Evolutionary conservation across 495 filamentous ascomycete genomes (phyloP), one percentile per base, ranked within the genome.

Genomic region (Trypethelium eluteriae): DNA sequence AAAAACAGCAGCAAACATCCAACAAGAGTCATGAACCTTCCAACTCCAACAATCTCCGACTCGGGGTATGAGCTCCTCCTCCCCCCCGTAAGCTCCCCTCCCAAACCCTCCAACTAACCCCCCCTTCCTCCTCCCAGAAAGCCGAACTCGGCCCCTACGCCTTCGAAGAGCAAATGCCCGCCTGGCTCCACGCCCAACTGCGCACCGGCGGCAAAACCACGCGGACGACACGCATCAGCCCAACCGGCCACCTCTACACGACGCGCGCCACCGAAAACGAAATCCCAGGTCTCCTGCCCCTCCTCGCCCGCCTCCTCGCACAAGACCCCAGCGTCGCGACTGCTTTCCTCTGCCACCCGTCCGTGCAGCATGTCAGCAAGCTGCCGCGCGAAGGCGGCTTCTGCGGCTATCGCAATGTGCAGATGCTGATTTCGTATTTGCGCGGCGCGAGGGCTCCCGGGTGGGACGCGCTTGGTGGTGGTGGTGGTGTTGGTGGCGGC

Each of bases 331-430:
- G 80, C 12, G 85, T 90, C 16, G 76, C 83, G 41, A 83, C 85
- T 65, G 90, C 90, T 3, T 96, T 90, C 70, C 76, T 96, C 38
- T 98, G 94, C 74, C 85, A 91, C 69, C 82, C 90, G 6, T 80
- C 79, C 38, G 88, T 90, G 1, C 83, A 85, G 46, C 93, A 97
- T 73, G 83, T 98, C 18, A 88, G 87, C 61, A 96, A 96, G 70
- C 80, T 96, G 46, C 81, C 81, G 10, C 83, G 80, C 44, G 92
- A 96, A 76, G 89, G 93, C 41, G 91, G 91, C 1, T 98, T 98
- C 77, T 98, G 94, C 76, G 94, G 94, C n/a, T 98, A 97, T 72
- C 83, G 94, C 10, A 98, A 96, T 74, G 96, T 97, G 49, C 94
- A 98, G 72, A 96, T 96, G 91, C 73, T 96, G 66, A 79, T 88